These are phyloP conservation scores for Casuarina glauca DNA, from an alignment of 306 rosid species.

Conservation along the genomic window DNA sequence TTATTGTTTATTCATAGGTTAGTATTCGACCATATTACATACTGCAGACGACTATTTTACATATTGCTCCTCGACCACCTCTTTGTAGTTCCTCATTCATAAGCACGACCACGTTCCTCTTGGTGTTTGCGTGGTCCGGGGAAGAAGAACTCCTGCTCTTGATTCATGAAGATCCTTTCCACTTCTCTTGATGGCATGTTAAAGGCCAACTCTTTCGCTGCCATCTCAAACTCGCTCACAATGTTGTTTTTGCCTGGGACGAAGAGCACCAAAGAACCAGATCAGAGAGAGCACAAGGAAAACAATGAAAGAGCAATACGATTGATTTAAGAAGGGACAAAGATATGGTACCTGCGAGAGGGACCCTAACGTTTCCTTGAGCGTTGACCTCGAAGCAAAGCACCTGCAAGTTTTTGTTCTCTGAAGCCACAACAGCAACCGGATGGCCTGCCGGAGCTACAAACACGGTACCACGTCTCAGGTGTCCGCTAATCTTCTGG, in stretches of 20 bases:
- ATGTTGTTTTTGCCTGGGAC: slow-evolving; percentile 50
- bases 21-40: too few relatives aligned
- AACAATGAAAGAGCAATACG: not conserved
- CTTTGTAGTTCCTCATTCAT: slow-evolving; percentile 11
- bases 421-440: slow-evolving; percentile 32
- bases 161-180: slow-evolving; percentile 43
- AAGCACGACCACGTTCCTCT: slow-evolving; percentile 29
- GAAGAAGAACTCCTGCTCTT: slow-evolving; percentile 44
- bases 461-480: slow-evolving; percentile 44
- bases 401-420: slow-evolving; percentile 37
- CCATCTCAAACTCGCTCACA: slow-evolving; percentile 46
- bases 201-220: slow-evolving; percentile 54
- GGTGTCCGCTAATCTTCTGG: slow-evolving; percentile 23
- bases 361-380: slow-evolving; percentile 37
- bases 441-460: slow-evolving; percentile 71
- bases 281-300: not conserved
- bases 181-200: slow-evolving; percentile 42
- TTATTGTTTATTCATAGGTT: too few relatives aligned
- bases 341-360: slow-evolving; percentile 37
- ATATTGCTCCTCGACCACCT: not conserved
- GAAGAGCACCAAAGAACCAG: not conserved
- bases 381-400: slow-evolving; percentile 63
- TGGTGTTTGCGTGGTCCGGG: slow-evolving; percentile 36
- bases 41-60: too few relatives aligned
- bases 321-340: too few relatives aligned